Conservation (phyloP, 2,329 filamentous ascomycete genomes). For the Aspergillus piperis region DNA sequence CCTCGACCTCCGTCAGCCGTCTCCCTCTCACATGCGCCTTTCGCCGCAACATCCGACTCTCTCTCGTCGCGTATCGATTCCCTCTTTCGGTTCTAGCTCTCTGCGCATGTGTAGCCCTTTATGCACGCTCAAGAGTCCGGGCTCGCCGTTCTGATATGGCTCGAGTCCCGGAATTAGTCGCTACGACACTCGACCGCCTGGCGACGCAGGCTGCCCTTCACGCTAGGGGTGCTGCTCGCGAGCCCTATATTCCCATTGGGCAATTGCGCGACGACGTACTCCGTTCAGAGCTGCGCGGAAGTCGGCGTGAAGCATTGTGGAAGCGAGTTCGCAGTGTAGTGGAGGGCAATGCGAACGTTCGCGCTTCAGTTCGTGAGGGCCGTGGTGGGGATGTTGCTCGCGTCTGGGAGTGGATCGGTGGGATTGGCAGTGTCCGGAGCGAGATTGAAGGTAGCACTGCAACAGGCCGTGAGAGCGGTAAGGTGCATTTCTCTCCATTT, state of each 20-base stretch:
- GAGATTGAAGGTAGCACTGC: slow-evolving; percentile 28
- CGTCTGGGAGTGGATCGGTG: slow-evolving; percentile 70
- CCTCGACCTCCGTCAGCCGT: slow-evolving; percentile 85
- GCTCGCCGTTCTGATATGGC: slow-evolving; percentile 66
- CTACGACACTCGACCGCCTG: slow-evolving; percentile 79
- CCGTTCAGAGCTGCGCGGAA: slow-evolving; percentile 74
- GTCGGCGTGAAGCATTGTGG: slow-evolving; percentile 80
- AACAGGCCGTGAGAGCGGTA: slow-evolving; percentile 29
- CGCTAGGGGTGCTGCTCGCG: slow-evolving; percentile 63
- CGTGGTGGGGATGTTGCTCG: slow-evolving; percentile 59
- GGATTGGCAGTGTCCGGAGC: slow-evolving; percentile 53
- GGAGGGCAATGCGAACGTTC: slow-evolving; percentile 90
- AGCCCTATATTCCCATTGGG: slow-evolving; percentile 81
- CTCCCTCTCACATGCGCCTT: slow-evolving; percentile 70
- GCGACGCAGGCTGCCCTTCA: slow-evolving; percentile 82
- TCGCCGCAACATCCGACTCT: slow-evolving; percentile 50
- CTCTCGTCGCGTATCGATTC: slow-evolving; percentile 53
- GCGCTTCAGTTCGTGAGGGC: slow-evolving; percentile 69
- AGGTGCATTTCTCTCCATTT: slow-evolving; percentile 31
- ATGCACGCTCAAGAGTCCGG: slow-evolving; percentile 65
- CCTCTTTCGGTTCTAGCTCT: slow-evolving; percentile 51
- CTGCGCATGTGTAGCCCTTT: slow-evolving; percentile 55
- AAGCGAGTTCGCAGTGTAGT: slow-evolving; percentile 78
- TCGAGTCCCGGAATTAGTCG: slow-evolving; percentile 79
- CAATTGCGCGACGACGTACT: slow-evolving; percentile 91